phyloP scores from a whole-genome alignment of 2,329 filamentous ascomycete genomes.

The Oidium heveae region DNA sequence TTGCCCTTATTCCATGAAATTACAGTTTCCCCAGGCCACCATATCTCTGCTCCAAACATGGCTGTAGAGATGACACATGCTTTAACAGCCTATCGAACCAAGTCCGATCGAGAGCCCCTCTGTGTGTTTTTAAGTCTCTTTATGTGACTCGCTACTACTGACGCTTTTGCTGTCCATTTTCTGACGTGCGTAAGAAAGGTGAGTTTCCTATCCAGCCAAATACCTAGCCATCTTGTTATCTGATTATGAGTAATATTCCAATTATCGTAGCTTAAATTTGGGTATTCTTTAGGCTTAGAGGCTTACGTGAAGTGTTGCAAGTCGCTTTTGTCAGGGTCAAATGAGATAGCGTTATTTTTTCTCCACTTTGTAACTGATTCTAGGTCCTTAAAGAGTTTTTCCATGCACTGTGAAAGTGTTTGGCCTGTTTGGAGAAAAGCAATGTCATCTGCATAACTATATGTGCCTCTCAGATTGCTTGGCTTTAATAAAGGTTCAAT shows the following conservation, averaged over 20 bases:
- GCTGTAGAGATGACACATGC: not conserved
- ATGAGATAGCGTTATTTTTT: not conserved
- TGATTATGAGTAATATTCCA: not conserved
- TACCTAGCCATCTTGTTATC: not conserved
- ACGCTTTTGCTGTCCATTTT: too few relatives aligned
- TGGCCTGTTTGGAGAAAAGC: not conserved
- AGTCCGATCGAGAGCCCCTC: not conserved
- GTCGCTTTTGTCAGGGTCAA: not conserved
- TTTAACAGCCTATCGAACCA: not conserved
- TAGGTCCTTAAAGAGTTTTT: not conserved
- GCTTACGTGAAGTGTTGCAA: not conserved
- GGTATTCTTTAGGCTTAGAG: not conserved
- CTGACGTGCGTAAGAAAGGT: not conserved
- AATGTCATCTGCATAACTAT: not conserved
- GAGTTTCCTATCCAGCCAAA: not conserved
- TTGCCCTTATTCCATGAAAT: not conserved
- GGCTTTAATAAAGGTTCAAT: not conserved
- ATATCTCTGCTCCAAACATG: not conserved
- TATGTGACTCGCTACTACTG: not conserved
- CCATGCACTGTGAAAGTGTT: not conserved
- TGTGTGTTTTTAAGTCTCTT: not conserved
- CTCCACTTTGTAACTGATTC: not conserved
- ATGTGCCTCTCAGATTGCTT: not conserved
- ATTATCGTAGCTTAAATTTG: not conserved
- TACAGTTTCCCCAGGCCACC: not conserved